These are phyloP conservation scores for Aspergillus bertholletiae DNA, from an alignment of 495 filamentous ascomycete species.

Conservation along the genomic window DNA sequence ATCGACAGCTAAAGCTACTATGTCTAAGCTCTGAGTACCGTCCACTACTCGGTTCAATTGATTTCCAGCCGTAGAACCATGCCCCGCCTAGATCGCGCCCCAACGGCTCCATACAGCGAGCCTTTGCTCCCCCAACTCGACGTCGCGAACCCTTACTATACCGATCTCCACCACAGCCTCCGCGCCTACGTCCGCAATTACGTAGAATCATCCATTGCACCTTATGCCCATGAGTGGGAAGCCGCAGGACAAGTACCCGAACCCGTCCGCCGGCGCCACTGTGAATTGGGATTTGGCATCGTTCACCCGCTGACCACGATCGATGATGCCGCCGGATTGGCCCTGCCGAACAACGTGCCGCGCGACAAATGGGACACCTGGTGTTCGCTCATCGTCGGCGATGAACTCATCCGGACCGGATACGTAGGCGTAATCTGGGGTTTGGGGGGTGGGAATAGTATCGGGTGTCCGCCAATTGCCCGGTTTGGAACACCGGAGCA, in stretches of 20 bases:
- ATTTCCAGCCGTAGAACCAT: constrained; percentile 8
- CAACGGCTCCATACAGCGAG: constrained; percentile 40
- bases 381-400: constrained; percentile 43
- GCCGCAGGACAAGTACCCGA: constrained; percentile 40
- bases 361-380: constrained; percentile 48
- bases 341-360: constrained; percentile 37
- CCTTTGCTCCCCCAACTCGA: constrained; percentile 38
- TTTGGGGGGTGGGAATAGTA: constrained; percentile 48
- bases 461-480: constrained; percentile 53
- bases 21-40: background rate
- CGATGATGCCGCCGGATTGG: constrained; percentile 30
- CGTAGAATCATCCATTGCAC: constrained; percentile 40
- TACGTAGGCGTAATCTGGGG: constrained; percentile 46
- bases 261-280: constrained; percentile 31
- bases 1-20: background rate
- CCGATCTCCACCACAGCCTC: constrained; percentile 40
- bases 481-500: constrained; percentile 49
- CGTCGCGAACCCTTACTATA: constrained; percentile 45
- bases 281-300: constrained; percentile 36
- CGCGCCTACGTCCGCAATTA: constrained; percentile 44
- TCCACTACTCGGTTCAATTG: too few relatives aligned
- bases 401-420: constrained; percentile 44
- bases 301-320: constrained; percentile 32
- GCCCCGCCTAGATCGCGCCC: constrained; percentile 19
- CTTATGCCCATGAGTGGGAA: constrained; percentile 49